Evolutionary conservation across 345 rosid species (phyloP), one percentile per base, ranked within the genome.

Genomic region (Rubroshorea leprosula): DNA sequence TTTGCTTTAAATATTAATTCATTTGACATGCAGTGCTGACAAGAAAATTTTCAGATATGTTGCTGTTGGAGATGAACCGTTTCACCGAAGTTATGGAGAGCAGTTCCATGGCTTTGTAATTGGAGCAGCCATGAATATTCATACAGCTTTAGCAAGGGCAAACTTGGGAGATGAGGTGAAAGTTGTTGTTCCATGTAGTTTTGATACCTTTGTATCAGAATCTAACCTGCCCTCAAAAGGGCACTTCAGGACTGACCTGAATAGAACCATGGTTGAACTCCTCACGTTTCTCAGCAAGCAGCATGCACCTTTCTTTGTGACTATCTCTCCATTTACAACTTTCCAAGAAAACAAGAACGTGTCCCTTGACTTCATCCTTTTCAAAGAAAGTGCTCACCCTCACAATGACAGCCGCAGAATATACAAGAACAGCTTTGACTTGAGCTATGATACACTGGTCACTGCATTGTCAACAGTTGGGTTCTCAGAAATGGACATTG

Each of bases 41-140:
- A 24, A 21, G 59, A n/a, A 38, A 11, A 18, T 20, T 63, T 63
- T 7, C 75, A 91, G 96, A 81, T 79, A 85, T 39, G 71, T 91
- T 68, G 85, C 95, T 45, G 78, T 88, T 58, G 96, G 98, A 58
- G 90, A 91, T 57, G 98, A 91, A 49, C 87, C 96, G 21, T 88
- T 91, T 77, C 85, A 68, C 25, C 78, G 22, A 57, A 78, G 77
- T 55, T 76, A 85, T 50, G 80, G 84, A 6, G 79, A 85, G 58
- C 89, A 79, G 62, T 91, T 80, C 75, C 81, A n/a, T 58, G 84
- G 95, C 7, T 85, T 65, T 57, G 85, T 86, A 46, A 72, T 84
- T 39, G 95, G 98, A 57, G 90, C 95, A 57, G 95, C 79, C 61
- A 76, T 78, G 73, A 86, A 82, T 58, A 76, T 91, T 72, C 95